Conservation (phyloP, 371 early-diverging fungal species). For the Rhizopus arrhizus region DNA sequence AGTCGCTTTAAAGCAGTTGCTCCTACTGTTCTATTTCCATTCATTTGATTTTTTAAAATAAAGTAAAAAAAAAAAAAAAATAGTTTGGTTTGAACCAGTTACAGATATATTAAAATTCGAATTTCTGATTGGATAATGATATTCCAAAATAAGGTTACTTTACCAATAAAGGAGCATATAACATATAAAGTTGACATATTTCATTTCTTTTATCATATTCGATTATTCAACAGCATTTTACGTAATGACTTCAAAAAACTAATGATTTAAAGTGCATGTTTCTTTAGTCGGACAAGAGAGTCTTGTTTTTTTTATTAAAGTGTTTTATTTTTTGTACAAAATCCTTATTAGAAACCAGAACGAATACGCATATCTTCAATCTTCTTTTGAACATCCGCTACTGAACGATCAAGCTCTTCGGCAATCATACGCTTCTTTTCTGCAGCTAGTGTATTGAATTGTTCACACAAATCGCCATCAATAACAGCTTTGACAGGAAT, state of each 20-base stretch:
- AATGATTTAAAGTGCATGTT: too few species aligned
- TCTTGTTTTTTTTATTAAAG: background rate
- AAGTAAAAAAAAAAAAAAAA: constrained; percentile 6
- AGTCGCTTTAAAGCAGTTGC: constrained; percentile 90
- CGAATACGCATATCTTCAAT: constrained; percentile 84
- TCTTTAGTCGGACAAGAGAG: too few species aligned
- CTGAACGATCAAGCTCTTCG: constrained; percentile 86
- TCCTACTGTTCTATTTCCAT: constrained; percentile 47
- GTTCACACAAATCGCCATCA: constrained; percentile 95
- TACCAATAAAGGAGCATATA: background rate
- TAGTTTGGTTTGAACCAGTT: background rate
- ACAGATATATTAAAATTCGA: background rate
- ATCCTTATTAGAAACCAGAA: constrained; percentile 50
- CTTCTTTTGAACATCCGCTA: constrained; percentile 88
- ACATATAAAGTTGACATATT: constrained; percentile 2
- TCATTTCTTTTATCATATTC: background rate
- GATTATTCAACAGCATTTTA: too few species aligned
- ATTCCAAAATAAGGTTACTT: too few species aligned
- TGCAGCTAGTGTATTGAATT: constrained; percentile 67
- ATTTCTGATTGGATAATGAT: background rate
- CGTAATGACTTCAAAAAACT: too few species aligned
- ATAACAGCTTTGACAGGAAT: constrained; percentile 82
- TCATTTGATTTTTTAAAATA: constrained; percentile 30
- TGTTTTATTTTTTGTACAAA: background rate
- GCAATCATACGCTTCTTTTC: constrained; percentile 80